These are phyloP conservation scores for Microglena sp. DNA, from an alignment of 139 green algal genomes.

Conservation along the genomic window DNA sequence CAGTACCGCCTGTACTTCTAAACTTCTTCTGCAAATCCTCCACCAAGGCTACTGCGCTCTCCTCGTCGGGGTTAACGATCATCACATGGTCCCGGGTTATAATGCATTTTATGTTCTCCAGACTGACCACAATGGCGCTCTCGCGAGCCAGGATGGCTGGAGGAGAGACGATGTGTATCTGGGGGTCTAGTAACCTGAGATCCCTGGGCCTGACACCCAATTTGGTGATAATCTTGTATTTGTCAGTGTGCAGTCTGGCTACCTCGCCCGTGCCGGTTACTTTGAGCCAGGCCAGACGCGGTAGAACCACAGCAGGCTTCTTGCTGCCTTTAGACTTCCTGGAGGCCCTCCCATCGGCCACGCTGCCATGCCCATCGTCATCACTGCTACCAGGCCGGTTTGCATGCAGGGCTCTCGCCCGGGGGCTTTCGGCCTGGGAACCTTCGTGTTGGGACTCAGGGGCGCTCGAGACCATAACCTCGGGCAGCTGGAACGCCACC, in stretches of 20 bases:
- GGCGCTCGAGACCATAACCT: too few species aligned
- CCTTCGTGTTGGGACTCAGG: too few species aligned
- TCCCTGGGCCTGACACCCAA: conserved; percentile 24
- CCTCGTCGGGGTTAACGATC: conserved; percentile 38
- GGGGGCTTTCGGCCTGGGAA: too few species aligned
- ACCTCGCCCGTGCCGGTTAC: too few species aligned
- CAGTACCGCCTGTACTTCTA: neutral
- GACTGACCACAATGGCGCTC: conserved; percentile 16
- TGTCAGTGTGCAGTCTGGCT: neutral
- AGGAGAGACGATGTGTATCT: conserved; percentile 10
- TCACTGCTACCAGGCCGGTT: too few species aligned
- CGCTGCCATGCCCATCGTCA: too few species aligned
- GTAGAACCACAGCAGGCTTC: too few species aligned
- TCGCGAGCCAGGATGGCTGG: conserved; percentile 29
- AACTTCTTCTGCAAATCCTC: conserved; percentile 32
- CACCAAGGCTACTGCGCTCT: conserved; percentile 19
- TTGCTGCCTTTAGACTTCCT: too few species aligned
- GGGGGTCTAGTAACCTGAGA: conserved; percentile 27
- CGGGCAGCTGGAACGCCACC: too few species aligned
- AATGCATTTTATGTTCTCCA: conserved; percentile 9
- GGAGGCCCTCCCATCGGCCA: too few species aligned
- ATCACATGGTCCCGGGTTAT: conserved; percentile 12
- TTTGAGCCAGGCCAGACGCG: too few species aligned
- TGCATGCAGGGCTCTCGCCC: too few species aligned
- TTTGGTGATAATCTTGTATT: conserved; percentile 13